Percentiles rank a stretch among this genome's conserved stretches.
Conservation (phyloP, 768 basidiomycete genomes). For the Tulasnella sp. region DNA sequence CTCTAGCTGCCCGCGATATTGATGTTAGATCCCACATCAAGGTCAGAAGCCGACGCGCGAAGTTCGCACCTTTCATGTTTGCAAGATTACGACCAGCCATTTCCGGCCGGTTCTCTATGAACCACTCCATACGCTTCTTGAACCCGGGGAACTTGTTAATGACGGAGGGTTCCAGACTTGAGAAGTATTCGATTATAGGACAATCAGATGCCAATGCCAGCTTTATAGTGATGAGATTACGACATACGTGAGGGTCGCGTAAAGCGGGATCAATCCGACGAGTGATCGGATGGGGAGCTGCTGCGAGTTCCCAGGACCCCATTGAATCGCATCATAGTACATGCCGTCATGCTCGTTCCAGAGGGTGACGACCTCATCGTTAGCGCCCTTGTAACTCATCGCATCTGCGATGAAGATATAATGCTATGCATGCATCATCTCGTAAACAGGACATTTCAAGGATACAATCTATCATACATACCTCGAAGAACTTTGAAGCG, state of each 20-base stretch:
- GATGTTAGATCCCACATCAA: background rate
- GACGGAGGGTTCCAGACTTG: slow-evolving; percentile 65
- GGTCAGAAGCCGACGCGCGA: background rate
- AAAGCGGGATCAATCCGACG: slow-evolving; percentile 95
- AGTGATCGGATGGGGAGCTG: slow-evolving; percentile 90
- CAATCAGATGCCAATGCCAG: too few relatives aligned
- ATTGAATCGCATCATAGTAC: slow-evolving; percentile 96
- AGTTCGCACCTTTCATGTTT: slow-evolving; percentile 71
- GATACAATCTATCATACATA: slow-evolving; percentile 21
- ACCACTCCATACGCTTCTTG: slow-evolving; percentile 99
- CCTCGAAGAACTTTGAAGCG: slow-evolving; percentile 95
- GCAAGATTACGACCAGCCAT: slow-evolving; percentile 89
- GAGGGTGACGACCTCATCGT: slow-evolving; percentile 66
- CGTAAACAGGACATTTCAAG: background rate
- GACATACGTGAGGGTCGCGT: slow-evolving; percentile 66
- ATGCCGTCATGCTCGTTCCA: slow-evolving; percentile 98
- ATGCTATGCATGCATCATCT: slow-evolving; percentile 42
- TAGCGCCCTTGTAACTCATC: slow-evolving; percentile 75
- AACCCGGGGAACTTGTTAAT: slow-evolving; percentile 93
- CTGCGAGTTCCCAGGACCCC: slow-evolving; percentile 67
- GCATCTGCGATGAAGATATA: slow-evolving; percentile 98
- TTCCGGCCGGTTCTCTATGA: slow-evolving; percentile 83
- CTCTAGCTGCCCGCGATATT: slow-evolving; percentile 31
- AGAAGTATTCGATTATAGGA: too few relatives aligned
- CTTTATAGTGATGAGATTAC: too few relatives aligned